phyloP scores from a whole-genome alignment of 257 asterid genomes.

The Henckelia pumila region DNA sequence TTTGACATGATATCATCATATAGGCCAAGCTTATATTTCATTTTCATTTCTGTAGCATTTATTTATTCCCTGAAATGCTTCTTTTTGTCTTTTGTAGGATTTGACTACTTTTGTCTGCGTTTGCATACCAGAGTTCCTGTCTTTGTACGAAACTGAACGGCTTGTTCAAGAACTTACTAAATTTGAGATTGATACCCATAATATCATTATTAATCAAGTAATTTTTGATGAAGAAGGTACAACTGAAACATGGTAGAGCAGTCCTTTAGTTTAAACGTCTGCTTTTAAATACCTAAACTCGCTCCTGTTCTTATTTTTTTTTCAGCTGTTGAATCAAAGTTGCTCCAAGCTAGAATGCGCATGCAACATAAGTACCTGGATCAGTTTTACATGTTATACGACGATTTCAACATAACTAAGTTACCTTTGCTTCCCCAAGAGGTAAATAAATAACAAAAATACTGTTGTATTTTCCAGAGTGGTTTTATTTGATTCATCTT shows the following conservation, averaged over 20 bases:
- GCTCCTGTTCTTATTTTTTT: not conserved
- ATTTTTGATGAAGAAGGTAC: slow-evolving; percentile 91
- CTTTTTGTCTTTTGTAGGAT: slow-evolving; percentile 51
- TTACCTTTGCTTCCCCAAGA: slow-evolving; percentile 94
- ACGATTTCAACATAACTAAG: slow-evolving; percentile 86
- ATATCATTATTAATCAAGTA: slow-evolving; percentile 93
- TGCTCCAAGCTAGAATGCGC: slow-evolving; percentile 86
- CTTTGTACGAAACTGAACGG: slow-evolving; percentile 91
- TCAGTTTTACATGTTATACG: slow-evolving; percentile 89
- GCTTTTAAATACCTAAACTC: not conserved
- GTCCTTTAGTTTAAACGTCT: not conserved
- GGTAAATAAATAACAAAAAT: slow-evolving; percentile 38
- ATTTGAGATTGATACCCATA: slow-evolving; percentile 94
- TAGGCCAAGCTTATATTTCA: not conserved
- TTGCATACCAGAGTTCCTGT: slow-evolving; percentile 96
- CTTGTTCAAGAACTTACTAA: slow-evolving; percentile 93
- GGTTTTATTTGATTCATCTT: not conserved
- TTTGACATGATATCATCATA: not conserved
- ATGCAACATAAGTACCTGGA: slow-evolving; percentile 94
- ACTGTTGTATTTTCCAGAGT: not conserved
- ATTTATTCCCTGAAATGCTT: not conserved
- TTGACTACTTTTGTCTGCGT: slow-evolving; percentile 89
- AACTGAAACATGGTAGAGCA: not conserved
- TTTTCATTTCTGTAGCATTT: not conserved
- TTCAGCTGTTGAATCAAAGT: slow-evolving; percentile 70